Conservation (phyloP, 345 rosid species). For the Capsella bursapastoris region DNA sequence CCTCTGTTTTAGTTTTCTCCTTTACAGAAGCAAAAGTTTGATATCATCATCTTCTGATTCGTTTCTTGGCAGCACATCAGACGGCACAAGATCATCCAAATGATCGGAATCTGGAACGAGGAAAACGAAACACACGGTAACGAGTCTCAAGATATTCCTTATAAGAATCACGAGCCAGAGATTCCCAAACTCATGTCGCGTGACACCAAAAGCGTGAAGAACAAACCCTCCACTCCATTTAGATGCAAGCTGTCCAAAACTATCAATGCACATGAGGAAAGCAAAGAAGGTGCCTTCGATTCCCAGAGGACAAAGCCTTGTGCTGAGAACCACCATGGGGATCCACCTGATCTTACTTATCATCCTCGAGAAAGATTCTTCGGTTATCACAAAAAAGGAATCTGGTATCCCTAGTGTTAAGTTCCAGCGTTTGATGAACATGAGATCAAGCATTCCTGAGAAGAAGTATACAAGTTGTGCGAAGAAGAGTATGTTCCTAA, state of each 20-base stretch:
- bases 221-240: conserved; percentile 74
- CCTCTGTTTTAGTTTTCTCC: background rate
- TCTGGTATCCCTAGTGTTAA: conserved; percentile 67
- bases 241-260: conserved; percentile 65
- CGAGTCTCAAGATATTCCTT: conserved; percentile 62
- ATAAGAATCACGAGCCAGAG: conserved; percentile 68
- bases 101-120: conserved; percentile 67
- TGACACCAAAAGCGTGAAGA: conserved; percentile 62
- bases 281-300: conserved; percentile 86
- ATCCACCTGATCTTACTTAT: conserved; percentile 73
- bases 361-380: conserved; percentile 67
- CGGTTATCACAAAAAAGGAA: conserved; percentile 67
- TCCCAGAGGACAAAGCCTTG: conserved; percentile 76
- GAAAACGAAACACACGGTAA: conserved; percentile 65
- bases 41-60: conserved; percentile 34
- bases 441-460: conserved; percentile 75
- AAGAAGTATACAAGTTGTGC: conserved; percentile 66
- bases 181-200: conserved; percentile 63
- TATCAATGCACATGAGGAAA: conserved; percentile 77
- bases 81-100: conserved; percentile 50
- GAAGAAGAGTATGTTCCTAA: conserved; percentile 59
- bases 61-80: conserved; percentile 32
- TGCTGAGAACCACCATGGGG: conserved; percentile 78
- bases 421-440: conserved; percentile 78
- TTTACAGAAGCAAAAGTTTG: conserved; percentile 49